Evolutionary conservation across 441 rosid species (phyloP).

Genomic region (Pelargonium fulgidum): DNA sequence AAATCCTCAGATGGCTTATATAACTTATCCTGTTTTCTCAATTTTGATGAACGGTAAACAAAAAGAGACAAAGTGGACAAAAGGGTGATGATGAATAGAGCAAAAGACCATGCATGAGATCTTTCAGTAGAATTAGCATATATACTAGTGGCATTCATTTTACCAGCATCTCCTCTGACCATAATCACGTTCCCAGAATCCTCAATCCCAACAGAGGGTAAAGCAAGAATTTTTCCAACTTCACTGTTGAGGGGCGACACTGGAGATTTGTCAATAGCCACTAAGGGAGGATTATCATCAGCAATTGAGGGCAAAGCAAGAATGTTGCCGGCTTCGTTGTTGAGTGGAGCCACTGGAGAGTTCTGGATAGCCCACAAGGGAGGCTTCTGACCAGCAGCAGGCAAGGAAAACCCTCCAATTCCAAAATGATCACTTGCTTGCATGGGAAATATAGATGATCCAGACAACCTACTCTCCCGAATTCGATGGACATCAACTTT

Average conservation of each 20-base stretch:
- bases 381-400: constrained; percentile 31
- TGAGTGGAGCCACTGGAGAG: neutral
- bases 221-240: constrained; percentile 34
- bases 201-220: constrained; percentile 40
- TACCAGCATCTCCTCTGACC: constrained; percentile 24
- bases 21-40: constrained; percentile 30
- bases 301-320: neutral
- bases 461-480: constrained; percentile 38
- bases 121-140: constrained; percentile 23
- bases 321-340: neutral
- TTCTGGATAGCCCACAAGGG: constrained; percentile 15
- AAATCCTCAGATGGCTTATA: constrained; percentile 36
- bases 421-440: constrained; percentile 23
- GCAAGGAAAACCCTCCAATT: constrained; percentile 34
- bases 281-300: neutral
- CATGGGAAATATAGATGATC: constrained; percentile 31
- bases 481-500: constrained; percentile 46
- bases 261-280: constrained; percentile 27
- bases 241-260: constrained; percentile 39
- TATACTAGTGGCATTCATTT: constrained; percentile 19
- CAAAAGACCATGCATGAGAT: constrained; percentile 22
- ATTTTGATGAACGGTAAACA: constrained; percentile 19
- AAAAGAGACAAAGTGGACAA: constrained; percentile 32
- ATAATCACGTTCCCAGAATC: constrained; percentile 24
- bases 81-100: constrained; percentile 25